Base-by-base conservation (phyloP, 495 filamentous ascomycete species). In the Hypoxylon lienhwacheense region DNA sequence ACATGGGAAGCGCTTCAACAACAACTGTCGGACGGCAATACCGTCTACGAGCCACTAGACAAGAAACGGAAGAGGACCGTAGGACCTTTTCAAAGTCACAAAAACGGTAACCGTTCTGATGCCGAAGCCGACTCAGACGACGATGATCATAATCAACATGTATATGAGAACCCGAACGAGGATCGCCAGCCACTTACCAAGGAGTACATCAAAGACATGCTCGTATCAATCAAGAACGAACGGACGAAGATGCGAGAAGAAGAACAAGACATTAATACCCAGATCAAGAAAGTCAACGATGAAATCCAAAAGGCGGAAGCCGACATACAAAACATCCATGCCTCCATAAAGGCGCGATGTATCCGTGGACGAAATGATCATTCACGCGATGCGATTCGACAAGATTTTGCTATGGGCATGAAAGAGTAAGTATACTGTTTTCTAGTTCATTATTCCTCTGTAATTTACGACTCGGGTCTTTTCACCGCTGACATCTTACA, bases 381-480 rank as follows among this genome's bases (percentile, higher is more conserved):
- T 50, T 82, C 81, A 0, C 75, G 74, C 51, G 52, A 52, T 7
- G 79, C 77, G 1, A 84, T 87, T 46, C 78, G 81, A 62, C 68
- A 75, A 25, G 81, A 86, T 39, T 87, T 83, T 46, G 81, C 81
- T 7, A 72, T 71, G 43, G 81, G 82, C 2, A 77, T 86, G 42
- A 76, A 72, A 48, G 77, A 80, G 56, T 71, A 55, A 55, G 69
- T 65, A 3, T 15, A 15, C 12, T 11, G 11, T 19, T 35, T 39
- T 16, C n/a, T 36, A 39, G 6, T 7, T 14, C 21, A 14, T 7
- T 14, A 2, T 0, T 7, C 12, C 21, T n/a, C 24, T 8, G 24
- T 8, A 5, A 26, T 26, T 26, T 4, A 8, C 24, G 8, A 26
- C 5, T 26, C 24, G 24, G 4, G 4, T 5, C 24, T 26, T 8